These are phyloP conservation scores for Trichosanthes cucumerina DNA, from an alignment of 306 rosid genomes.

Conservation along the genomic window DNA sequence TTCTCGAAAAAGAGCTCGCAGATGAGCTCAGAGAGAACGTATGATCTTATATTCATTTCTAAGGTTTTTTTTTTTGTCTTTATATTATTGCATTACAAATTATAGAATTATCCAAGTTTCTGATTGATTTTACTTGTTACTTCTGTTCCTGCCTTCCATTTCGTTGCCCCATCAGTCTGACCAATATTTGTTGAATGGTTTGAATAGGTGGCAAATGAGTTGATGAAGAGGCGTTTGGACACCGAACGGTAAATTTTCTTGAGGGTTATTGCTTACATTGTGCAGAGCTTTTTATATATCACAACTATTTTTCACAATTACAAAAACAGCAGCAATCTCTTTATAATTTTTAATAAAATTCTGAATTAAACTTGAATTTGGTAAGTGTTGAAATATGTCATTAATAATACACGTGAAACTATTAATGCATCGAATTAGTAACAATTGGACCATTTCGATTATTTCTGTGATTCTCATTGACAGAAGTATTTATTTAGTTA, in stretches of 20 bases:
- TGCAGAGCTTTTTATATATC: background rate
- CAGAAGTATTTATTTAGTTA: background rate
- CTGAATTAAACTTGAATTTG: background rate
- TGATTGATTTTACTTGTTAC: background rate
- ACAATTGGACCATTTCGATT: background rate
- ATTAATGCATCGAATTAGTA: background rate
- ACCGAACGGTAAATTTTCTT: conserved; percentile 48
- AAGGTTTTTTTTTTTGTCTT: background rate
- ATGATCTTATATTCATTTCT: background rate
- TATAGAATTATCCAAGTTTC: background rate
- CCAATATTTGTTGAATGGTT: conserved; percentile 4
- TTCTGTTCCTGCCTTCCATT: background rate
- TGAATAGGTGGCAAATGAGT: conserved; percentile 71
- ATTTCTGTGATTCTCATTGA: background rate
- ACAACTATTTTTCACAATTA: background rate
- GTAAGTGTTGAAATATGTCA: background rate
- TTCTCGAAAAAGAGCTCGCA: conserved; percentile 64
- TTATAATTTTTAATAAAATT: background rate
- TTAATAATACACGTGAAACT: background rate
- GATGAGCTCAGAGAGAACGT: conserved; percentile 77
- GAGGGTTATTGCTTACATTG: background rate
- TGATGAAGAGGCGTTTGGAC: conserved; percentile 53
- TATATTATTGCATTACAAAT: background rate
- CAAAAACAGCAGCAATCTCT: background rate
- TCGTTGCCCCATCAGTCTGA: background rate